Evolutionary conservation across 1,284 basidiomycete species (phyloP).

Genomic region (Fomitopsis betulina): DNA sequence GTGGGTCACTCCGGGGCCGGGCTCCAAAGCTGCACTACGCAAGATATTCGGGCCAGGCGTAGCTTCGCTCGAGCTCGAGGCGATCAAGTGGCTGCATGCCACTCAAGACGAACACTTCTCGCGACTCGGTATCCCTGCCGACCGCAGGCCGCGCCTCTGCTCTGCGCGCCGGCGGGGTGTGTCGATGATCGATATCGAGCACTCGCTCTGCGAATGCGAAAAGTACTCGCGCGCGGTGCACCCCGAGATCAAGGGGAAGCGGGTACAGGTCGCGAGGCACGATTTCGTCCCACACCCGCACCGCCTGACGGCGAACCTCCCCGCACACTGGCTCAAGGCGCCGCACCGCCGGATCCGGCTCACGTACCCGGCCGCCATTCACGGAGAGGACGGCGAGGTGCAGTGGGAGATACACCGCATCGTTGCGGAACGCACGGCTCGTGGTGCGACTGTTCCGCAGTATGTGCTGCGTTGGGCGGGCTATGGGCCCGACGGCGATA

Average conservation of each 20-base stretch:
- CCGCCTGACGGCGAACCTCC: constrained; percentile 27
- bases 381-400: constrained; percentile 15
- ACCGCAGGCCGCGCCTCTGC: constrained; percentile 25
- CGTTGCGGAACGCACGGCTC: constrained; percentile 22
- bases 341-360: constrained; percentile 7
- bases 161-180: constrained; percentile 18
- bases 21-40: constrained; percentile 32
- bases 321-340: constrained; percentile 25
- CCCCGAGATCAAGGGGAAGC: constrained; percentile 27
- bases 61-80: constrained; percentile 29
- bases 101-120: constrained; percentile 34
- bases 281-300: constrained; percentile 17
- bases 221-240: constrained; percentile 35
- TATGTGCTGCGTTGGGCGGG: constrained; percentile 46
- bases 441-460: constrained; percentile 6
- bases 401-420: constrained; percentile 33
- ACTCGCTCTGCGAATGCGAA: constrained; percentile 40
- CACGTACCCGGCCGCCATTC: constrained; percentile 16
- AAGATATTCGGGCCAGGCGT: constrained; percentile 37
- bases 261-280: constrained; percentile 18
- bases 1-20: constrained; percentile 38
- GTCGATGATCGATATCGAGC: constrained; percentile 40
- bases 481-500: constrained; percentile 42
- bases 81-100: constrained; percentile 33
- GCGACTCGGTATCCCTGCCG: constrained; percentile 27